Evolutionary conservation across 495 filamentous ascomycete species (phyloP), one percentile per base, ranked within the genome.

Genomic region (Copromyces sp.): DNA sequence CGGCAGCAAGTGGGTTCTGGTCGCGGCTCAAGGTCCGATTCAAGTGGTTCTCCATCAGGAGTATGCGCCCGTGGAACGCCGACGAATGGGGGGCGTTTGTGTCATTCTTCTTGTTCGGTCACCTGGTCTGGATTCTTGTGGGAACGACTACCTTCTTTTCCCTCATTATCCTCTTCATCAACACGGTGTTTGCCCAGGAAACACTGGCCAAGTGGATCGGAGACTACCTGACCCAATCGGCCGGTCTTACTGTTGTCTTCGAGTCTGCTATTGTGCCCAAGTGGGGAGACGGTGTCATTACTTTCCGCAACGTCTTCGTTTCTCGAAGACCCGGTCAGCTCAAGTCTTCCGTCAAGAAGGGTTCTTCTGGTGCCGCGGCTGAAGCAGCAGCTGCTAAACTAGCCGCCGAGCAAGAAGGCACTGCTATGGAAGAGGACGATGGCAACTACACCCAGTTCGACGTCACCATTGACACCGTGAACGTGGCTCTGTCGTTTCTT

Each of bases 81-180:
- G 95, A 99, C 80, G 95, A 99, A 78, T 96, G 97, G 80, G 89
- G 92, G 59, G 96, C 95, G 4, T 93, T 99, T 75, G 90, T 97
- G 61, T 97, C 95, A 3, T 99, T 95, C 95, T 89, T 98, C 70
- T 82, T 99, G 47, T 84, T 97, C 41, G 95, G 95, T 0, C 96
- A 99, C 82, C 83, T 99, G 47, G 87, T 97, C 39, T 99, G 95
- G 95, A 87, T 99, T 72, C 86, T 98, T 24, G 86, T 98, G 61
- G 95, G 95, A 70, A 99, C 95, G 3, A 99, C 95, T 0, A 98
- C 95, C 3, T 99, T 99, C 81, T 95, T 98, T 82, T 97, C 94
- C 0, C 84, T 97, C 59, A 83, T 93, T 11, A 97, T 99, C 32
- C 86, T 97, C 71, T 87, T 91, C 3, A 92, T 97, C 74, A 99